Conservation (phyloP, 1,139 yeast species). For the Debaryomyces sp. region DNA sequence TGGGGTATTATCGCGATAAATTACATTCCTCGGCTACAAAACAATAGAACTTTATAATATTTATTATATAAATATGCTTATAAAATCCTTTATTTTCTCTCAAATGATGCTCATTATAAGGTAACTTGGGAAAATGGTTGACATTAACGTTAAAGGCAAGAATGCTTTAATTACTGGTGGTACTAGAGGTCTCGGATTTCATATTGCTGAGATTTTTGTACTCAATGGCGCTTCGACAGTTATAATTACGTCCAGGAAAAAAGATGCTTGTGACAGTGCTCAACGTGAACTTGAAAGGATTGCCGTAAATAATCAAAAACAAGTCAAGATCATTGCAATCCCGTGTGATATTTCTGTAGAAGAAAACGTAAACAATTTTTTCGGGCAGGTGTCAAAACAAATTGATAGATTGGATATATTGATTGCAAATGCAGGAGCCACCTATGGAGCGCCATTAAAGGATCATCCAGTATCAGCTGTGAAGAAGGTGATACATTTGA, state of each 20-base stretch:
- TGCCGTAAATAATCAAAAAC: not conserved
- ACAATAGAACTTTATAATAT: not conserved
- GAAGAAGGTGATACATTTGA: constrained; percentile 2
- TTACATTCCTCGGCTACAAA: not conserved
- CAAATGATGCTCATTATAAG: not conserved
- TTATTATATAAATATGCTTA: not conserved
- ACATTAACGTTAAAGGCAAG: constrained; percentile 9
- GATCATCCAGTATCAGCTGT: not conserved
- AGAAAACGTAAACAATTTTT: constrained; percentile 1
- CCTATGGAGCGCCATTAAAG: constrained; percentile 4
- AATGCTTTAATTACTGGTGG: constrained; percentile 15
- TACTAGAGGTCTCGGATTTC: constrained; percentile 15
- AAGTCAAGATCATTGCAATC: constrained; percentile 3
- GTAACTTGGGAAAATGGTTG: not conserved
- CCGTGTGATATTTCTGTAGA: constrained; percentile 4
- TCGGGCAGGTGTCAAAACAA: not conserved
- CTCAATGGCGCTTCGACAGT: constrained; percentile 6
- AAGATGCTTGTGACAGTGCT: constrained; percentile 5
- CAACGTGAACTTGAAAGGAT: not conserved
- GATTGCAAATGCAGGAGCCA: constrained; percentile 7
- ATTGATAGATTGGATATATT: constrained; percentile 7
- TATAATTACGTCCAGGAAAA: constrained; percentile 6
- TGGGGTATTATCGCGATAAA: constrained; percentile 6
- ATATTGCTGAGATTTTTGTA: constrained; percentile 12
- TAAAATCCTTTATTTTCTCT: not conserved